Conservation (phyloP, 257 asterid genomes). For the Plectranthus barbatus region DNA sequence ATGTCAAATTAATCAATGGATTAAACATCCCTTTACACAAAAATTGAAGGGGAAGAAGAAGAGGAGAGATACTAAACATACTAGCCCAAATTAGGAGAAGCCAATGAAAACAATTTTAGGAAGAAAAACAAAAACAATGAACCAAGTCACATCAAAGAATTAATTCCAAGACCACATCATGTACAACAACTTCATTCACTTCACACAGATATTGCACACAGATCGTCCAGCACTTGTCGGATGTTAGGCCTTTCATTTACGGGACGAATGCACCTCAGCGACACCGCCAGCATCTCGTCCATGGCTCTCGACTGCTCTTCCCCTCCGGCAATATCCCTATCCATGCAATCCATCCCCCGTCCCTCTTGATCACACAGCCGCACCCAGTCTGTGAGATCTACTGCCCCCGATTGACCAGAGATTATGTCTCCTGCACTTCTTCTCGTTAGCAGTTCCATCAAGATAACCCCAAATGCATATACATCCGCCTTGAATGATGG, state of each 20-base stretch:
- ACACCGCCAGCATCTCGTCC: conserved; percentile 74
- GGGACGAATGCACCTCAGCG: conserved; percentile 82
- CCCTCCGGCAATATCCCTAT: conserved; percentile 74
- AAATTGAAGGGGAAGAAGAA: conserved; percentile 67
- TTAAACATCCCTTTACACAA: conserved; percentile 90
- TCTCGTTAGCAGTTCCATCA: conserved; percentile 89
- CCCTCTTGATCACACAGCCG: conserved; percentile 79
- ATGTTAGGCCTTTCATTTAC: conserved; percentile 86
- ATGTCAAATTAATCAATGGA: conserved; percentile 67
- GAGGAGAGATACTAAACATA: conserved; percentile 53
- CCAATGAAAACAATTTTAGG: conserved; percentile 33
- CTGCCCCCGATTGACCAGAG: conserved; percentile 90
- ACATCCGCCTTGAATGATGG: conserved; percentile 90
- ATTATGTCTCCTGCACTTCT: conserved; percentile 98
- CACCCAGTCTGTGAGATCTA: conserved; percentile 96
- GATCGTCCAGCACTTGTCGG: conserved; percentile 65
- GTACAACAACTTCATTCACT: conserved; percentile 65
- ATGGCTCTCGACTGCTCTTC: conserved; percentile 70
- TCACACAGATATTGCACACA: conserved; percentile 69
- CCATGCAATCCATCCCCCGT: conserved; percentile 86
- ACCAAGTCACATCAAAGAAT: conserved; percentile 47
- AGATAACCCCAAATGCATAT: conserved; percentile 83
- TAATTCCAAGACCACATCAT: conserved; percentile 43
- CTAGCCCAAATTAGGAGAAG: conserved; percentile 49
- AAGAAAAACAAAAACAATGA: conserved; percentile 21